Evolutionary conservation across 116 monocot genomes (phyloP).

Genomic region (Cymodocea nodosa): DNA sequence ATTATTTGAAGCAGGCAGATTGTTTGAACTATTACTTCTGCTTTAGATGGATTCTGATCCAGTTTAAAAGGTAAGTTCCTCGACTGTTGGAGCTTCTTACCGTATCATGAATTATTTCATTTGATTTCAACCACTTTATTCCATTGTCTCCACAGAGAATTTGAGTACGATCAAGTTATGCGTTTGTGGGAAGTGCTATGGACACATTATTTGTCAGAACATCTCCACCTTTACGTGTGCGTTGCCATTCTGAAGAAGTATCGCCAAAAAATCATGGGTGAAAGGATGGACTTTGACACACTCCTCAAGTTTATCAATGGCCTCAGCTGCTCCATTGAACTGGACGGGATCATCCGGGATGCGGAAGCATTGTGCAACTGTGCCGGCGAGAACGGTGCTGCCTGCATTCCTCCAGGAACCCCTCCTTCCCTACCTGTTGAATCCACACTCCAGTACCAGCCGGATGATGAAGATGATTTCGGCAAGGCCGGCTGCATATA

Average conservation of each 20-base stretch:
- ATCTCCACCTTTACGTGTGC: slow-evolving; percentile 85
- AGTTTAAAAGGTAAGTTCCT: slow-evolving; percentile 70
- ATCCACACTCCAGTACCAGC: slow-evolving; percentile 18
- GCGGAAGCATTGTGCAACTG: slow-evolving; percentile 72
- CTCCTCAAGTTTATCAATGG: slow-evolving; percentile 93
- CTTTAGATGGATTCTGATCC: slow-evolving; percentile 98
- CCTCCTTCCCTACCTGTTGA: slow-evolving; percentile 77
- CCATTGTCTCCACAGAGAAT: slow-evolving; percentile 37
- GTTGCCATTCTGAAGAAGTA: slow-evolving; percentile 75
- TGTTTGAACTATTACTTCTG: slow-evolving; percentile 97
- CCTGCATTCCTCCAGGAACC: slow-evolving; percentile 90
- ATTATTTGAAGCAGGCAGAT: slow-evolving; percentile 77
- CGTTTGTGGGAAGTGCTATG: slow-evolving; percentile 92
- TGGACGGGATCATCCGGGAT: slow-evolving; percentile 49
- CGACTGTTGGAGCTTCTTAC: background rate
- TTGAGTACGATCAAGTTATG: slow-evolving; percentile 70
- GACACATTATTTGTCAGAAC: slow-evolving; percentile 82
- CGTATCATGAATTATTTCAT: no score
- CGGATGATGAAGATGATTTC: slow-evolving; percentile 28
- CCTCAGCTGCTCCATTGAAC: slow-evolving; percentile 61
- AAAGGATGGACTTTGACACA: slow-evolving; percentile 92
- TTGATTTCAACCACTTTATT: no score
- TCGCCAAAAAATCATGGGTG: slow-evolving; percentile 45
- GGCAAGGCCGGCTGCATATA: slow-evolving; percentile 13
- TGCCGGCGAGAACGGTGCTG: slow-evolving; percentile 76